Evolutionary conservation across 495 filamentous ascomycete species (phyloP), one percentile per base, ranked within the genome.

Genomic region (Neurospora tetraspora): DNA sequence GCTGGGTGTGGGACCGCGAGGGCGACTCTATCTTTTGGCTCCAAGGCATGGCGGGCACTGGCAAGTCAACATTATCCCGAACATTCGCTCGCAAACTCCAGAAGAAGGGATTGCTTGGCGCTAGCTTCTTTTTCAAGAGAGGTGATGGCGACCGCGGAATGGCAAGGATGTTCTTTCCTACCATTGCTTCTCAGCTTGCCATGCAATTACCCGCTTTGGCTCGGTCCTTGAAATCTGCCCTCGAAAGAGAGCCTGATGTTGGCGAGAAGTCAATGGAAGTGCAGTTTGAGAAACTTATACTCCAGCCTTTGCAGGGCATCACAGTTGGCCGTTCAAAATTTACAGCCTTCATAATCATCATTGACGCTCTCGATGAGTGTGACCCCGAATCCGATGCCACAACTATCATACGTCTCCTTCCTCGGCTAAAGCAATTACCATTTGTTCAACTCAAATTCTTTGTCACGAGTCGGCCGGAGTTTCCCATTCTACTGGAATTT

Each of bases 281-380:
- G 1, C 87, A 89, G 76, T 88, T 85, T 74, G 75, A 85, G 5
- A 79, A 84, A 76, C 82, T 89, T 16, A 75, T 88, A 74, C 72
- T 86, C 70, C 37, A 82, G 38, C 85, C 84, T 12, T 74, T 87
- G 0, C 42, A 14, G n/a, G 36, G 38, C 42, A 43, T 20, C 43
- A 38, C 11, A 39, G 8, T 69, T 76, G 73, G 40, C 34, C 11
- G 53, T 71, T 43, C 70, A 47, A 38, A 43, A 47, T n/a, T 5
- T 23, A 27, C 42, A 9, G 69, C 70, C 14, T 20, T 80, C 12
- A 71, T 83, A 18, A 78, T 88, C 16, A 80, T 88, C 18, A 77
- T 89, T 38, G 86, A 89, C 73, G 86, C 86, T 70, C 79, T 89
- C 20, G 87, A 88, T 69, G 85, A 88, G 73, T 88, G 84, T 72